Conservation (phyloP, 805 yeast genomes). For the Jamesozyma gamospora region DNA sequence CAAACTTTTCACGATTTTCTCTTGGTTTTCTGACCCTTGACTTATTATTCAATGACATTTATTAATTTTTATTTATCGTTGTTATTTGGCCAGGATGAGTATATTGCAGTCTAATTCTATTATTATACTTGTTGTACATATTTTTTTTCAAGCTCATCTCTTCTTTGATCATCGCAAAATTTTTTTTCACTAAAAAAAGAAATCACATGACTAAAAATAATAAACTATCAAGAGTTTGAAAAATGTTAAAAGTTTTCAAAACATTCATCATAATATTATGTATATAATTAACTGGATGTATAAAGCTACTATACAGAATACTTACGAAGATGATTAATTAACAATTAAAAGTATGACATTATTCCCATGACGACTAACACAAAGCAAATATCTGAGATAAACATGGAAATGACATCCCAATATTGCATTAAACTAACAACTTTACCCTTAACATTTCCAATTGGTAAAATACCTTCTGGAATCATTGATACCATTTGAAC, state of each 20-base stretch:
- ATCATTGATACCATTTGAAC: slow-evolving; percentile 23
- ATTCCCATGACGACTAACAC: slow-evolving; percentile 25
- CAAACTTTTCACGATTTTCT: slow-evolving; percentile 26
- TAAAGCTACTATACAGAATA: not conserved
- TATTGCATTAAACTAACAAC: slow-evolving; percentile 20
- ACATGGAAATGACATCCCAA: slow-evolving; percentile 28
- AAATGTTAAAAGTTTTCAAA: not conserved
- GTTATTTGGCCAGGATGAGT: too few species aligned
- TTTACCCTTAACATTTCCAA: slow-evolving; percentile 21
- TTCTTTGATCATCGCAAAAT: not conserved
- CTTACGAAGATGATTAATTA: not conserved
- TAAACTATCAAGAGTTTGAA: too few species aligned
- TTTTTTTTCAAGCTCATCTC: slow-evolving; percentile 1
- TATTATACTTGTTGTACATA: not conserved
- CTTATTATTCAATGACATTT: slow-evolving; percentile 1
- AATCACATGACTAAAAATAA: not conserved
- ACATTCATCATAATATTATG: not conserved
- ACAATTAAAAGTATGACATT: slow-evolving; percentile 14
- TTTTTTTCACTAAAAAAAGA: not conserved
- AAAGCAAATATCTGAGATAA: slow-evolving; percentile 27
- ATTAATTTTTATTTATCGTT: too few species aligned
- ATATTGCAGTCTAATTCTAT: too few species aligned
- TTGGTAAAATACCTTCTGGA: slow-evolving; percentile 29
- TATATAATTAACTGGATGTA: not conserved
- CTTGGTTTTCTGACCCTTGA: slow-evolving; percentile 13